These are phyloP conservation scores for Ananas comosus DNA, from an alignment of 176 grass and related monocot genomes.

Conservation along the genomic window DNA sequence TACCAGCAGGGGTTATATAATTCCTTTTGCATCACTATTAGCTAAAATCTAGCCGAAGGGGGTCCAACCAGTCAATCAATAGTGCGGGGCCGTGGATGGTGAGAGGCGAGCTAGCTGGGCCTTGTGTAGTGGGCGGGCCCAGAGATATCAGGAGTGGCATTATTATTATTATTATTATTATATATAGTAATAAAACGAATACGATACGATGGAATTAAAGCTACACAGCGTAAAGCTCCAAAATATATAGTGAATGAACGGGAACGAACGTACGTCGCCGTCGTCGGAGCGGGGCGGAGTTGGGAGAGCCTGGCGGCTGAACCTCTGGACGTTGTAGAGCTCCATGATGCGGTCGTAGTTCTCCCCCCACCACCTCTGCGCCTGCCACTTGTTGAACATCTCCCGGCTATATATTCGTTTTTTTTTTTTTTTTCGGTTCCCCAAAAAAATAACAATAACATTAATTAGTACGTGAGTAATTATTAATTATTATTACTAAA, in stretches of 20 bases:
- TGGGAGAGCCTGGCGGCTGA: constrained; percentile 60
- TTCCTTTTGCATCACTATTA: background rate
- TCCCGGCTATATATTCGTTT: constrained; percentile 39
- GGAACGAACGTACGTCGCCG: constrained; percentile 29
- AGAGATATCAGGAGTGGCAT: too few relatives aligned
- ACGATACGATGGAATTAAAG: too few relatives aligned
- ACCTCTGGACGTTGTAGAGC: constrained; percentile 88
- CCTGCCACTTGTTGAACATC: constrained; percentile 97
- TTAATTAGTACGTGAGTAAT: background rate
- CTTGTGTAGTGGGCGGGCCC: background rate
- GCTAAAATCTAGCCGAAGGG: background rate
- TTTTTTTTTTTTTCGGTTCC: too few relatives aligned
- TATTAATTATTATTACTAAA: too few relatives aligned
- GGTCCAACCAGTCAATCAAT: background rate
- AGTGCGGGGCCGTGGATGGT: background rate
- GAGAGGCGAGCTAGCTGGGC: background rate
- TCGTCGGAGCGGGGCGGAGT: constrained; percentile 79
- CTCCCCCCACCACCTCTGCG: constrained; percentile 99
- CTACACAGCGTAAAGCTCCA: too few relatives aligned
- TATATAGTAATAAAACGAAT: too few relatives aligned
- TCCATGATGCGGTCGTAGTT: constrained; percentile 98
- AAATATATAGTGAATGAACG: background rate
- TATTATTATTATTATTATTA: too few relatives aligned
- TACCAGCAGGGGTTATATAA: background rate
- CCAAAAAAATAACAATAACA: background rate